Base-by-base conservation (phyloP, 441 rosid species). In the Bocquillonia castaneifolia region DNA sequence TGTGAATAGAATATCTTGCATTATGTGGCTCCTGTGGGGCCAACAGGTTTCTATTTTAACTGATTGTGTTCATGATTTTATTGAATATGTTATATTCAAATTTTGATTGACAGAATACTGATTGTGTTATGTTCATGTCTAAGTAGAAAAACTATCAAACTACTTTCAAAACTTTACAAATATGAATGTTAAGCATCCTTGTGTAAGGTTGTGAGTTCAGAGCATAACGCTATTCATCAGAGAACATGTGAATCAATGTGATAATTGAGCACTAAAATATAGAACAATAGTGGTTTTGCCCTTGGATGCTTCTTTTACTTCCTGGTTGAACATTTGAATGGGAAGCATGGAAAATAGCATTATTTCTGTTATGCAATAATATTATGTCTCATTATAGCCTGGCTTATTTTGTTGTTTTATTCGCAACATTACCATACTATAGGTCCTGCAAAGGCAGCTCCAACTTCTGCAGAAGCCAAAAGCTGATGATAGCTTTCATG, bases 401-500 rank as follows among this genome's bases (percentile, higher is more conserved):
- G 3, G 1, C 22, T 5, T 42, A 0, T 47, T 45, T 54, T 25
- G 6, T 23, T 14, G 13, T 25, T 9, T 0, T 23, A 0, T 0
- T 67, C 17, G 9, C 10, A 7, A 36, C 26, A 31, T 47, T 32
- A 6, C 32, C 9, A 2, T 51, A 8, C 56, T 26, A 39, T 54
- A 80, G 88, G 73, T 66, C 45, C 75, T 80, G 66, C 83, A 76
- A 69, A 74, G 71, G 53, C 83, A 79, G 68, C 84, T 79, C 8
- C 76, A 77, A 56, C 51, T 40, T 61, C 69, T 79, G 67, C 77
- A 63, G 36, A 55, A 68, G 70, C 65, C 72, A 7, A 66, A 76
- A 25, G 5, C 66, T 0, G 82, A 77, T 55, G 77, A 52, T 58
- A 74, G 52, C 50, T 0, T 29, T 44, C 70, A 55, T 29, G 8